Base-by-base conservation (phyloP, 1,284 basidiomycete genomes). In the Limonomyces culmigenus region DNA sequence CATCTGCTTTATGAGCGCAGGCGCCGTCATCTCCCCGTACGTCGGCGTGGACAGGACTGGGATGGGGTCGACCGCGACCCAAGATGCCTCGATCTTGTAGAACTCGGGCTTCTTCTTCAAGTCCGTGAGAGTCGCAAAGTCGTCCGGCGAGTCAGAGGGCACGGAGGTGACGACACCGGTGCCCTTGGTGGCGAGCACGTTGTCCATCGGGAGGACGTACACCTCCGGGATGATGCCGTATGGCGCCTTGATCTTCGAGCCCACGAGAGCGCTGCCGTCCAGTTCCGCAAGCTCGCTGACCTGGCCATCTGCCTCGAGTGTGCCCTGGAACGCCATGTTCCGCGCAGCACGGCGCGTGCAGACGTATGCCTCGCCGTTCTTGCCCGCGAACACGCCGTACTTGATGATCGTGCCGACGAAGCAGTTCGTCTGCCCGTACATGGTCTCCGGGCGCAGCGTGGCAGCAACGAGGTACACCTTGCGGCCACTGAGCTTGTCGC, bases 361-460 rank as follows among this genome's bases (percentile, higher is more conserved):
- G 14, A 99, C 63, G 60, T 79, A 98, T 19, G 92, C 83, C 47
- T 93, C 87, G 34, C 69, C 64, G 55, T 91, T 81, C 50, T 85
- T 87, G 35, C 77, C 73, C 34, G 84, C 77, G 55, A 83, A 98
- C 18, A 97, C 62, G 35, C 91, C 92, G 53, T 99, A 98, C 47
- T 88, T 88, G 62, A 98, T 78, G 34, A 63, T 59, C 0, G 88
- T 78, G 27, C 92, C 88, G 37, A 99, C 91, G 55, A 88, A 99
- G 58, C 91, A 95, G 55, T 98, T 97, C 8, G 93, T 98, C 61
- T 98, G 93, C 29, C 93, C 95, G 55, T 95, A 92, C 93, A 97
- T 95, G 1, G 95, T 99, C 61, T 99, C 95, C 1, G 95, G 91
- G 33, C 95, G 73, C 40, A 99, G 66, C 3, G 95, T 98, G 11